A percentile compares a stretch with the other conserved stretches of the same genome.
phyloP scores from a whole-genome alignment of 371 early-diverging fungal species.

The Phascolomyces articulosus region DNA sequence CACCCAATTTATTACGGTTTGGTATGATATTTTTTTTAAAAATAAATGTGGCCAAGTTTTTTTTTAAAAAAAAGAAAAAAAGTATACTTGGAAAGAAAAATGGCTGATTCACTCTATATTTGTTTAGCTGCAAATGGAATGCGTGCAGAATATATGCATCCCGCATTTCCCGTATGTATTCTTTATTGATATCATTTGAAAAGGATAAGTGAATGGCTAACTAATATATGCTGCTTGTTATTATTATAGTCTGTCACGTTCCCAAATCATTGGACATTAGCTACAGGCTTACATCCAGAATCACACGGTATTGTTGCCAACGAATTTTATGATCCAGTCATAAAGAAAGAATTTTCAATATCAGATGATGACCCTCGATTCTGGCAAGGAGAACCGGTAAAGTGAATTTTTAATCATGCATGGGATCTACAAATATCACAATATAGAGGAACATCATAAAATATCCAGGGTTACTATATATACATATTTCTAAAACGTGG shows the following conservation, averaged over 20 bases:
- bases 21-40: slow-evolving; percentile 34
- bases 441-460: too few species aligned
- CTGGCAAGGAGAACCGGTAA: slow-evolving; percentile 88
- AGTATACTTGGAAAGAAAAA: too few species aligned
- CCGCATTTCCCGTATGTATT: slow-evolving; percentile 72
- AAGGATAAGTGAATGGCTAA: too few species aligned
- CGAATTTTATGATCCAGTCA: slow-evolving; percentile 77
- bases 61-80: too few species aligned
- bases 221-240: too few species aligned
- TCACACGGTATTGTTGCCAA: slow-evolving; percentile 93
- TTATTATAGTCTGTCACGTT: slow-evolving; percentile 70
- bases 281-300: slow-evolving; percentile 90
- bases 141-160: slow-evolving; percentile 67
- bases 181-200: not conserved
- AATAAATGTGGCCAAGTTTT: too few species aligned
- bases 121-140: slow-evolving; percentile 37
- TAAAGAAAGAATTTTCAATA: slow-evolving; percentile 78
- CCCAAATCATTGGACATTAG: slow-evolving; percentile 93
- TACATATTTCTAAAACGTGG: too few species aligned
- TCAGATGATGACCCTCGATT: slow-evolving; percentile 68
- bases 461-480: not conserved
- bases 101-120: too few species aligned
- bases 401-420: too few species aligned
- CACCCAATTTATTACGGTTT: slow-evolving; percentile 66
- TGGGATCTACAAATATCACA: too few species aligned